Base-by-base conservation (phyloP, 257 asterid genomes). In the Thymus quinquecostatus region DNA sequence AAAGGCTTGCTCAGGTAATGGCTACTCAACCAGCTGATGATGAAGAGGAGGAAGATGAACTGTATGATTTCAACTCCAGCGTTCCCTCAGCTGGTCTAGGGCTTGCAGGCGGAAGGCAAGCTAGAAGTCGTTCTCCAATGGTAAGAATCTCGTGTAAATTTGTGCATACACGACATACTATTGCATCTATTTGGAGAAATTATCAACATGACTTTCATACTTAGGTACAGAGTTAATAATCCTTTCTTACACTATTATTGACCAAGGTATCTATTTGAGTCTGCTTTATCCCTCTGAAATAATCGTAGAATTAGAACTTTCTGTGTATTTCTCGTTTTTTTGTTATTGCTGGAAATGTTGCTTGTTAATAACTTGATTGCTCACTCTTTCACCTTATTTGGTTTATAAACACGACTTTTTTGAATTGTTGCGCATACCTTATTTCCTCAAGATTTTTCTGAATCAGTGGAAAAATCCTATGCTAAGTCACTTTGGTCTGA, bases 1-100 rank as follows among this genome's bases (percentile, higher is more conserved):
- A 86, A 67, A 86, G 86, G 89, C 92, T 94, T 51, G 98, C 96
- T 49, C 84, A 73, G 80, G 92, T 89, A 36, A 94, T 94, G 98
- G 88, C 98, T 47, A 69, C 80, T 75, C 96, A 91, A 69, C 73
- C 84, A 28, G 79, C 86, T 9, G 91, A 90, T 65, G 92, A 86
- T 0, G 95, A 89, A 28, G 97, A 91, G 8, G 96, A 87, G 9
- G 92, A 90, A 8, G 96, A 91, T 33, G 89, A 86, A 54, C 81
- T 86, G 56, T 91, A 83, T 49, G 96, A 89, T 64, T 84, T 80
- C 59, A 75, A 72, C 57, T 77, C 92, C 53, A 72, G 72, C 9
- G 59, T 65, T 76, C 77, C 87, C n/a, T 82, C 92, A 5, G 63
- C 89, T 61, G 91, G 95, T 68, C 14, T 91, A 58, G 96, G 98